A percentile compares a stretch with the other conserved stretches of the same genome.
phyloP scores from a whole-genome alignment of 805 yeast species.

The Wickerhamiella siamensis region DNA sequence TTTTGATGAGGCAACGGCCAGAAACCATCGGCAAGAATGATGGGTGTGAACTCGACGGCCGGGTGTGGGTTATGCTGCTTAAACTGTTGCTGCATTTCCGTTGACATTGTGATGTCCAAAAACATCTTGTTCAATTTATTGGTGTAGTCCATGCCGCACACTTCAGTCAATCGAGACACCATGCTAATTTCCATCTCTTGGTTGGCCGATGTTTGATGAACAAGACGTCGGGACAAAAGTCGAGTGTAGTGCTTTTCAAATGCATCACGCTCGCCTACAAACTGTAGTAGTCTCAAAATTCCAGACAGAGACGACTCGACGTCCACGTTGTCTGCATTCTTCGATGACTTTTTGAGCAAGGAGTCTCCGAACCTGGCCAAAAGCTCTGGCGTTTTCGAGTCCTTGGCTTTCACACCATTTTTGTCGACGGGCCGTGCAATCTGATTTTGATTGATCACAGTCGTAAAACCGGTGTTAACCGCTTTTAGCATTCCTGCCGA shows the following conservation, averaged over 20 bases:
- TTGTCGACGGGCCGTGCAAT: slow-evolving; percentile 44
- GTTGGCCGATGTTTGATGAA: slow-evolving; percentile 70
- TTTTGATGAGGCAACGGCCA: slow-evolving; percentile 58
- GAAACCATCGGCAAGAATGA: slow-evolving; percentile 73
- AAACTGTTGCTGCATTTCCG: slow-evolving; percentile 51
- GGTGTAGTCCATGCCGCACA: slow-evolving; percentile 84
- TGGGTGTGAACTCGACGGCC: slow-evolving; percentile 42
- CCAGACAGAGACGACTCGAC: slow-evolving; percentile 62
- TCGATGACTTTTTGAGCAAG: slow-evolving; percentile 59
- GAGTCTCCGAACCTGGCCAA: slow-evolving; percentile 82
- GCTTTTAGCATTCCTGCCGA: slow-evolving; percentile 74
- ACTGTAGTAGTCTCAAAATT: slow-evolving; percentile 73
- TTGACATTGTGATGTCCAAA: slow-evolving; percentile 77
- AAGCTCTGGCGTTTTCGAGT: slow-evolving; percentile 80
- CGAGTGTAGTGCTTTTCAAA: slow-evolving; percentile 90
- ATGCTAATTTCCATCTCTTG: slow-evolving; percentile 75
- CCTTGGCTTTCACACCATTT: slow-evolving; percentile 9
- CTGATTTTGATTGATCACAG: slow-evolving; percentile 66
- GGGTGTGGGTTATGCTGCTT: slow-evolving; percentile 26
- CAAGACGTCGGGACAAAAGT: slow-evolving; percentile 73
- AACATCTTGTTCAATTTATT: slow-evolving; percentile 92
- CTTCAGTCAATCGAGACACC: slow-evolving; percentile 74
- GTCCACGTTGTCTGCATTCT: slow-evolving; percentile 49
- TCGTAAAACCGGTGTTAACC: slow-evolving; percentile 75
- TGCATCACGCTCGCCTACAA: slow-evolving; percentile 85